Base-by-base conservation (phyloP, 1,284 basidiomycete species). In the Hemileia vastatrix region DNA sequence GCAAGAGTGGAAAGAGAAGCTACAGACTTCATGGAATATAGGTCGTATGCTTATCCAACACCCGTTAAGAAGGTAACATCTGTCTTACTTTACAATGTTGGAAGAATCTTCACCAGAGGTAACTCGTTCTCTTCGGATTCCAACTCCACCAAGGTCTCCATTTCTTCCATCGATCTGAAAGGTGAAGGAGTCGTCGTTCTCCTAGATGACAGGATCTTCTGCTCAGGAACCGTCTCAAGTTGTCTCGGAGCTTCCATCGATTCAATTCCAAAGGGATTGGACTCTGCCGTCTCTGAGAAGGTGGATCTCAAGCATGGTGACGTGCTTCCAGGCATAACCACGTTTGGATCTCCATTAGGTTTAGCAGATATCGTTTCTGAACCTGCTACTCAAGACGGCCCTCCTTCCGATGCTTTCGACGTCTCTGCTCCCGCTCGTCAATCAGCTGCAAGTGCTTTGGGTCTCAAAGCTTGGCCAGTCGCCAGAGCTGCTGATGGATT, bases 291-390 rank as follows among this genome's bases (percentile, higher is more conserved):
- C 54, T 19, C 57, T 13, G 18, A 32, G 24, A 33, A 11, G 48
- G 24, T 60, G 6, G 57, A 60, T 23, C 44, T 60, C 23, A 24
- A 32, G n/a, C 18, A 43, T 19, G 57, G 57, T 13, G 24, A 54
- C 45, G 31, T 50, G 1, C 62, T 68, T 1, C 69, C 69, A 2
- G 69, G 69, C n/a, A 24, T 68, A 15, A 67, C 67, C 8, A 65
- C 71, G 1, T 72, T 64, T 57, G 70, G 72, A 18, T 63, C 60
- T 15, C 67, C 67, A 31, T 65, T 73, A 1, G 72, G 72, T 24
- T 64, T 73, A 4, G 64, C 70, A 0, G 72, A 73, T 50, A 70
- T 73, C 18, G 66, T 67, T 1, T 59, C 65, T 3, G 72, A 73
- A 63, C 15, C 57, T 1, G 54, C 64, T n/a, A 58, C 72, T 4